Evolutionary conservation across 1,139 yeast genomes (phyloP), one percentile per base, ranked within the genome.

Genomic region (Magnusiomyces suaveolens): DNA sequence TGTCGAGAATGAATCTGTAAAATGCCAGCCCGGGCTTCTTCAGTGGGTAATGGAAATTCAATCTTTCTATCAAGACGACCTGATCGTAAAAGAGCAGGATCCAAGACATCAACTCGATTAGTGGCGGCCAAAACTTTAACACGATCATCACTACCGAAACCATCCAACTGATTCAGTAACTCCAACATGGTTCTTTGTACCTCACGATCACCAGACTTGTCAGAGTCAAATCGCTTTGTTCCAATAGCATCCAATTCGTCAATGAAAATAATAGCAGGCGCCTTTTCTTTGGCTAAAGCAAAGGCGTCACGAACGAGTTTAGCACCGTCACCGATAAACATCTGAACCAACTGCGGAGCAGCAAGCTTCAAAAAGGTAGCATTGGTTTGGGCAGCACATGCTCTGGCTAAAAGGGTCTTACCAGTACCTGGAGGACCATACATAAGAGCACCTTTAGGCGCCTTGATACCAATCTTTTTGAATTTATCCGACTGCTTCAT

Each of bases 391-490:
- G 98, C 98, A 16, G 99, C 99, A 80, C 98, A 92, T 1, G 98
- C 98, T 69, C 98, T 81, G 3, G 99, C 99, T 62, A 92, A 77
- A 60, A 92, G 77, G 0, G 98, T 92, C 72, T 92, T 92, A 70
- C 99, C 99, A 1, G 99, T 92, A 67, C 99, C 99, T 52, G 99
- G 99, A 20, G 99, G 98, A 10, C 99, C 99, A 69, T 92, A 92
- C 98, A 92, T 92, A 58, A 92, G 76, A 0, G 97, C 98, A 63
- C 98, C 98, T 72, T 92, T 92, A 58, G 98, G 98, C 3, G 98
- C 95, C 70, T 87, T 90, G 65, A 92, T 89, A 53, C 97, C 97
- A 71, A 92, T 76, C 56, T 81, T 83, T 67, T 87, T 86, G 75
- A 92, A 94, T 73, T 92, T 92, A 53, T 94, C 98, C 29, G 96